Evolutionary conservation across 371 early-diverging fungal species (phyloP).

Genomic region (Basidiobolus heterosporus): DNA sequence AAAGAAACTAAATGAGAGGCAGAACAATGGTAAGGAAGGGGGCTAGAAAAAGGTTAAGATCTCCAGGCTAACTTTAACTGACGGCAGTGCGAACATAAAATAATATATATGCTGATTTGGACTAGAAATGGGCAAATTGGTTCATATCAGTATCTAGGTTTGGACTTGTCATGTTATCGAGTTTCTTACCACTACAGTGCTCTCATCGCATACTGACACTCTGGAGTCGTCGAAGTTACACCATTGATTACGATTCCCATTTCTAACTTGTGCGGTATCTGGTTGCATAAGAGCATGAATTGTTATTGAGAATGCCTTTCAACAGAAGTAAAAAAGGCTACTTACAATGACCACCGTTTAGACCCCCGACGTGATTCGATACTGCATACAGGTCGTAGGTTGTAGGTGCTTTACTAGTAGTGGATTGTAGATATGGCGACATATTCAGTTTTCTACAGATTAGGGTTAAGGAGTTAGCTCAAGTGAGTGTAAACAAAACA

Average conservation of each 20-base stretch:
- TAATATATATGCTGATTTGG: conserved; percentile 6
- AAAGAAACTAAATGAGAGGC: too few species aligned
- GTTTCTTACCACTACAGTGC: conserved; percentile 24
- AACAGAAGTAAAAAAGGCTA: too few species aligned
- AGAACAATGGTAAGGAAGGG: too few species aligned
- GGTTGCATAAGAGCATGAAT: conserved; percentile 86
- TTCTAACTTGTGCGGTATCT: conserved; percentile 83
- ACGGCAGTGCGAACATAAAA: conserved; percentile 5
- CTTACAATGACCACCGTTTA: conserved; percentile 74
- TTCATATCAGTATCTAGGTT: too few species aligned
- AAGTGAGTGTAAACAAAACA: too few species aligned
- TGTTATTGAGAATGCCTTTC: conserved; percentile 32
- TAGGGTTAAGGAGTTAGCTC: too few species aligned
- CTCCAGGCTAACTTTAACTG: background rate
- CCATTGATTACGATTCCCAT: conserved; percentile 66
- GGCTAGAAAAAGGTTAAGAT: too few species aligned
- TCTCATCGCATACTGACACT: conserved; percentile 44
- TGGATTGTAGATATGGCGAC: conserved; percentile 4
- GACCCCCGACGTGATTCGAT: conserved; percentile 77
- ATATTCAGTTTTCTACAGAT: conserved; percentile 1
- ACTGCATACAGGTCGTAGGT: conserved; percentile 85
- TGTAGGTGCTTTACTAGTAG: conserved; percentile 10
- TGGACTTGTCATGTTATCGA: too few species aligned
- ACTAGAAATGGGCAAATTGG: too few species aligned
- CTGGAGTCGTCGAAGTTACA: conserved; percentile 84